A percentile compares a stretch with the other conserved stretches of the same genome.
These are phyloP conservation scores for Phytophthora gonapodyides DNA, from an alignment of 352 stramenopile species.

Conservation along the genomic window DNA sequence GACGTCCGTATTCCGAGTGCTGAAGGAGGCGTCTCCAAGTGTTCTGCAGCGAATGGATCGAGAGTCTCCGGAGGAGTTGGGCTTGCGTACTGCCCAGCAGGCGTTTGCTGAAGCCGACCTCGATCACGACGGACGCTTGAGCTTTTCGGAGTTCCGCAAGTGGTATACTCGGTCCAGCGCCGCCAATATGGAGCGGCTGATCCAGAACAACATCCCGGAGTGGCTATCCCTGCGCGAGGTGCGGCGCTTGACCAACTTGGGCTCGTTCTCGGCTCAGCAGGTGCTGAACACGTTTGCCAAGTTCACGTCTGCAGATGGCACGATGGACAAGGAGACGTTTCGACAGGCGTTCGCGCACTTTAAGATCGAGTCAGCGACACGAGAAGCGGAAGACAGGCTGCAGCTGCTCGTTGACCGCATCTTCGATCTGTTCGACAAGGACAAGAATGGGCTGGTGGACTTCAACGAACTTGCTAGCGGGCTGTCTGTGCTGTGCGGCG, in stretches of 20 bases:
- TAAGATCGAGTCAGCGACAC: constrained; percentile 25
- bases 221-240: constrained; percentile 83
- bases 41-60: constrained; percentile 48
- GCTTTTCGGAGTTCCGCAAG: constrained; percentile 75
- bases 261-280: constrained; percentile 68
- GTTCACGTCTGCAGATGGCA: constrained; percentile 66
- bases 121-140: constrained; percentile 70
- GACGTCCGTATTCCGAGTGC: constrained; percentile 83
- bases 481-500: constrained; percentile 79
- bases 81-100: constrained; percentile 62
- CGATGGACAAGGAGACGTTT: constrained; percentile 72
- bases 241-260: constrained; percentile 74
- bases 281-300: constrained; percentile 80
- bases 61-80: constrained; percentile 69
- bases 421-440: constrained; percentile 84
- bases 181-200: constrained; percentile 77
- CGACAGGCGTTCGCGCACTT: constrained; percentile 66
- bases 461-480: constrained; percentile 82
- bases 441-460: constrained; percentile 81
- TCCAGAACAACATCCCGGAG: constrained; percentile 78
- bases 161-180: constrained; percentile 83
- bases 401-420: constrained; percentile 72
- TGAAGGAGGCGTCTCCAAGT: constrained; percentile 74
- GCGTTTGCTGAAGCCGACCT: constrained; percentile 79
- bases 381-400: constrained; percentile 44